phyloP scores from a whole-genome alignment of 1,139 yeast genomes.

The Wickerhamomyces sp. region DNA sequence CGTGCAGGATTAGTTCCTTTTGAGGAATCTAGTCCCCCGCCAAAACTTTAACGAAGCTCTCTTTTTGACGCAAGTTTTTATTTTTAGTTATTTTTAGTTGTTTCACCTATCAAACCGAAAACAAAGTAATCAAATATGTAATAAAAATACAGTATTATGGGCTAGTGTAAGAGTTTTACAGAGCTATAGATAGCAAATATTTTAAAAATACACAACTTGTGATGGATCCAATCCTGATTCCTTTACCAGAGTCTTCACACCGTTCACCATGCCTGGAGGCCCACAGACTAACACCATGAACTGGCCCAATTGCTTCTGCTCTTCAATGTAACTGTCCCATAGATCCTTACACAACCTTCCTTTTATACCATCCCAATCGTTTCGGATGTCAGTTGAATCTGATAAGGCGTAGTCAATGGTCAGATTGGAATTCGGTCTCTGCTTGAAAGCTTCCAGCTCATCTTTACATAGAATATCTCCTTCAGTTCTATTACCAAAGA shows the following conservation, averaged over 20 bases:
- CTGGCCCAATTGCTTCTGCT: constrained; percentile 11
- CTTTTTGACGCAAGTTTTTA: too few species aligned
- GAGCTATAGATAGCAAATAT: too few species aligned
- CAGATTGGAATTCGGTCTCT: constrained; percentile 38
- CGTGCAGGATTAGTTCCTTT: too few species aligned
- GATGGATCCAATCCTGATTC: constrained; percentile 12
- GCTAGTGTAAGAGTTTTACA: too few species aligned
- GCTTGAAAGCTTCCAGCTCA: constrained; percentile 38
- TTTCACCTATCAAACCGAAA: too few species aligned
- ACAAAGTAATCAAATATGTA: too few species aligned
- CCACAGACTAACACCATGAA: constrained; percentile 43
- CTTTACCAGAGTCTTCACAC: constrained; percentile 35
- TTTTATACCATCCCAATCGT: constrained; percentile 37
- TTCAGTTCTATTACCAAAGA: constrained; percentile 43
- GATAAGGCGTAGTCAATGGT: constrained; percentile 42
- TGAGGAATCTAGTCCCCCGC: too few species aligned
- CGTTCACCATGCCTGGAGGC: constrained; percentile 45
- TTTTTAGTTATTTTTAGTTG: too few species aligned
- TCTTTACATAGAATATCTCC: constrained; percentile 44
- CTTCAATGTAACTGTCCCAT: constrained; percentile 16
- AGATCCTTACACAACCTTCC: constrained; percentile 17
- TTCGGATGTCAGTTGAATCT: constrained; percentile 28
- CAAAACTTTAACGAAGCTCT: too few species aligned
- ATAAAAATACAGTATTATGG: too few species aligned
- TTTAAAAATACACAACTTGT: constrained; percentile 18